Evolutionary conservation across 306 rosid species (phyloP), one percentile per base, ranked within the genome.

Genomic region (Dicorynia guianensis): DNA sequence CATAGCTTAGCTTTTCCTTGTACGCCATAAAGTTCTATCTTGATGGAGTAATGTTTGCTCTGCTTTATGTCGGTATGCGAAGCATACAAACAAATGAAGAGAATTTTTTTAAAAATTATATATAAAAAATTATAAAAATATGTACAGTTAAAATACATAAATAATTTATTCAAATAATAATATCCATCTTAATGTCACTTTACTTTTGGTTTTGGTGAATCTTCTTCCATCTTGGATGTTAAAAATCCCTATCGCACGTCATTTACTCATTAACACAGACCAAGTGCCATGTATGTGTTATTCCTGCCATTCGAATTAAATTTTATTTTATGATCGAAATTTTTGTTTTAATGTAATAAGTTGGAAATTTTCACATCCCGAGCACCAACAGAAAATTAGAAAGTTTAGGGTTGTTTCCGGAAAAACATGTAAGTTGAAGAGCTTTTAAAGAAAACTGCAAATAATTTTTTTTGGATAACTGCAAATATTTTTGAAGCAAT

Each of bases 401-500:
- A 61, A 34, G 4, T 15, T 1, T 17, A 62, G 54, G 33, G 48
- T 9, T n/a, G 52, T 7, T 38, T 2, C 1, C 39, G 40, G 1
- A 73, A 61, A 52, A 49, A 38, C 9, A 63, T 50, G 78, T 50
- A 66, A 56, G 33, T 47, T 49, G 0, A 42, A 72, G 81, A 68
- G 71, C 73, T 75, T 39, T 1, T 8, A 3, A 19, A 68, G 36
- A 72, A 71, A 59, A 34, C 25, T 58, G 4, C 17, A 50, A 50
- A 72, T 38, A 20, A 40, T 67, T 72, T 63, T 44, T n/a, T n/a
- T n/a, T n/a, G n/a, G 36, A 72, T 64, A 59, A 34, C 25, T 58
- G 4, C 17, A 50, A 50, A 72, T 38, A 20, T 50, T 67, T 72
- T 63, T 44, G 50, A 52, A 15, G 36, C 48, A 40, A 18, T 2